phyloP scores from a whole-genome alignment of 805 yeast genomes.

The Saccharomycopsis guyanensis region DNA sequence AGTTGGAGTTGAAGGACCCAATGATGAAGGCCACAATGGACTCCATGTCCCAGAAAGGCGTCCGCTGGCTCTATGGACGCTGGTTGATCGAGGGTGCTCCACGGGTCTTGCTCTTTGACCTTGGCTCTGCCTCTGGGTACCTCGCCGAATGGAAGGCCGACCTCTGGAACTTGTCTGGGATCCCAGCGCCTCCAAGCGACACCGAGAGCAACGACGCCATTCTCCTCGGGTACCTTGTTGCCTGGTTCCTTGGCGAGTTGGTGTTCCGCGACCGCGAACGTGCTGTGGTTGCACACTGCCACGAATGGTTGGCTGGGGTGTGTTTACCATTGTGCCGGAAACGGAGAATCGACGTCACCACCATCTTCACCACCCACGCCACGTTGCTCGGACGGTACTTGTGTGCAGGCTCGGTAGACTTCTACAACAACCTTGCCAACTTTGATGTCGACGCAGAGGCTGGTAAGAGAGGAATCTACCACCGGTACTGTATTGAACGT shows the following conservation, averaged over 20 bases:
- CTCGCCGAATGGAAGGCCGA: slow-evolving; percentile 93
- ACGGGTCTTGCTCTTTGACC: slow-evolving; percentile 79
- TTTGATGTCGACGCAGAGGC: slow-evolving; percentile 98
- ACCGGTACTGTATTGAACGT: slow-evolving; percentile 92
- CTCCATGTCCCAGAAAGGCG: slow-evolving; percentile 76
- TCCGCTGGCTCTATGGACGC: slow-evolving; percentile 78
- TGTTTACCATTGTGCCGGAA: slow-evolving; percentile 89
- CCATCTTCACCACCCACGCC: slow-evolving; percentile 96
- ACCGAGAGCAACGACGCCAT: slow-evolving; percentile 88
- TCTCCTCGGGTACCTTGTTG: slow-evolving; percentile 83
- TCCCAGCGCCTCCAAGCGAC: slow-evolving; percentile 89
- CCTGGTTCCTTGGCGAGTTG: slow-evolving; percentile 95
- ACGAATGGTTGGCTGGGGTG: slow-evolving; percentile 98
- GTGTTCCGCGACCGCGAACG: slow-evolving; percentile 76
- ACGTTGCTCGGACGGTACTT: slow-evolving; percentile 89
- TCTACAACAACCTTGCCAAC: slow-evolving; percentile 79
- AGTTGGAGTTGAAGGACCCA: slow-evolving; percentile 47
- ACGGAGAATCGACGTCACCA: slow-evolving; percentile 86
- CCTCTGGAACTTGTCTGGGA: slow-evolving; percentile 83
- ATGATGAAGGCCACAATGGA: slow-evolving; percentile 56
- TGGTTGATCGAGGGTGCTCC: slow-evolving; percentile 99
- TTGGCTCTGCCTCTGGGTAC: slow-evolving; percentile 59
- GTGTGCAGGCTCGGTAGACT: slow-evolving; percentile 95
- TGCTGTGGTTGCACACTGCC: slow-evolving; percentile 91
- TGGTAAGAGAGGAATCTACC: slow-evolving; percentile 95